These are phyloP conservation scores for Stagonosporopsis tanaceti DNA, from an alignment of 2,329 filamentous ascomycete genomes.

Conservation along the genomic window DNA sequence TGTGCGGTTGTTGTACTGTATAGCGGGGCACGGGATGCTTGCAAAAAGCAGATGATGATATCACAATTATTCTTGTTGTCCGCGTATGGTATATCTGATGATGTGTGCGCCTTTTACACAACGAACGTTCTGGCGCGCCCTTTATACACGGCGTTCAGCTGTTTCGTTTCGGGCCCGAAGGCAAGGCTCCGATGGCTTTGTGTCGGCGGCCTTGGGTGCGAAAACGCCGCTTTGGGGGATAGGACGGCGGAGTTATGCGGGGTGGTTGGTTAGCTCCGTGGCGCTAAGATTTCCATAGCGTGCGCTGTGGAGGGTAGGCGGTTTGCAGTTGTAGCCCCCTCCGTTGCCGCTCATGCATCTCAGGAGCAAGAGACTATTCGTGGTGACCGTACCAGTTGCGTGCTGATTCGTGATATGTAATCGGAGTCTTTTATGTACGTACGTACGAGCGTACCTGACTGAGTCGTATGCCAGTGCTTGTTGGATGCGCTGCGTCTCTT, in stretches of 20 bases:
- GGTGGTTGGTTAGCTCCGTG: neutral
- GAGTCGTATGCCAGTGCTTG: too few relatives aligned
- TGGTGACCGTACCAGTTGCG: too few relatives aligned
- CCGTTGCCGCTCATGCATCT: too few relatives aligned
- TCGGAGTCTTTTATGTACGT: too few relatives aligned
- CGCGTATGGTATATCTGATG: neutral
- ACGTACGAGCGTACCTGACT: too few relatives aligned
- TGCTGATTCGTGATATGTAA: too few relatives aligned
- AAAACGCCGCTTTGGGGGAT: neutral
- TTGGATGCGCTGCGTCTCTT: too few relatives aligned
- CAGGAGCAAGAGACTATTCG: too few relatives aligned
- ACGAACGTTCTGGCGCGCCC: neutral
- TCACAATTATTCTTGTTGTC: neutral
- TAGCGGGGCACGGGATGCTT: too few relatives aligned
- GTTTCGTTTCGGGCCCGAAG: slow-evolving; percentile 5
- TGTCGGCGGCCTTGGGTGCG: slow-evolving; percentile 8
- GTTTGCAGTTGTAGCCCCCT: too few relatives aligned
- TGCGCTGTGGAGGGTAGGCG: too few relatives aligned
- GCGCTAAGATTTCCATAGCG: too few relatives aligned
- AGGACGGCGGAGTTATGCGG: neutral
- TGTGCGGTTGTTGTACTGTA: neutral
- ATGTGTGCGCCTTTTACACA: neutral
- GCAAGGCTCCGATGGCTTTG: neutral
- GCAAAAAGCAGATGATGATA: slow-evolving; percentile 1
- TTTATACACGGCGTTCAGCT: slow-evolving; percentile 1